A percentile compares a stretch with the other conserved stretches of the same genome.
Conservation (phyloP, 805 yeast species). For the Candida sphagnicola region DNA sequence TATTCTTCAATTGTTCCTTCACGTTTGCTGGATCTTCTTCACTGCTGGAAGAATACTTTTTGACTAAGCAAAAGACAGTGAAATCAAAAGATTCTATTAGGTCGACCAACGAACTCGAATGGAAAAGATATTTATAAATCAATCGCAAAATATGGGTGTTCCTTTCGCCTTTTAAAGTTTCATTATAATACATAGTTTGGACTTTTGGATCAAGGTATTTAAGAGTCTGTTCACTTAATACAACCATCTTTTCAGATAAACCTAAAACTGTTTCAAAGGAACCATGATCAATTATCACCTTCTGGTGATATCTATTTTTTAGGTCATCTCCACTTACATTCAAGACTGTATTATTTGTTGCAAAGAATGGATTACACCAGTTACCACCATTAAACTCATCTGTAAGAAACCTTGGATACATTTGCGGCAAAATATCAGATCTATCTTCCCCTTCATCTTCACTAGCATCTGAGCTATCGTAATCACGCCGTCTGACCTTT, state of each 20-base stretch:
- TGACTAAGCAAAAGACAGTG: constrained; percentile 46
- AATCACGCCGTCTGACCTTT: constrained; percentile 27
- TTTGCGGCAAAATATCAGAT: constrained; percentile 50
- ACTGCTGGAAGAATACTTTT: constrained; percentile 21
- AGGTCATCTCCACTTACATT: constrained; percentile 42
- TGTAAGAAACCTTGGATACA: constrained; percentile 64
- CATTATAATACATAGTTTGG: constrained; percentile 36
- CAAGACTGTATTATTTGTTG: constrained; percentile 30
- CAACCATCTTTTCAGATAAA: constrained; percentile 34
- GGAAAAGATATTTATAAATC: constrained; percentile 50
- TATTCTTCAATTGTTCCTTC: constrained; percentile 6
- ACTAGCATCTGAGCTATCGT: constrained; percentile 35
- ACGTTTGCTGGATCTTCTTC: constrained; percentile 14
- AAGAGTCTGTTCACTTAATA: constrained; percentile 39
- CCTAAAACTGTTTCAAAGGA: constrained; percentile 37
- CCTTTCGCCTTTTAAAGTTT: constrained; percentile 32
- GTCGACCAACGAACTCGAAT: constrained; percentile 47
- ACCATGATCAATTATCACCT: constrained; percentile 48
- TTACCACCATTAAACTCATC: constrained; percentile 75
- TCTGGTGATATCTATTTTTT: constrained; percentile 38
- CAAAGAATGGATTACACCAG: constrained; percentile 67
- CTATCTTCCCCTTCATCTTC: constrained; percentile 34
- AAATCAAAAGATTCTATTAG: constrained; percentile 60
- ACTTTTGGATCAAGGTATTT: constrained; percentile 32
- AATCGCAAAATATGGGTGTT: constrained; percentile 51